Base-by-base conservation (phyloP, 2,329 filamentous ascomycete genomes). In the Fusarium sp. region DNA sequence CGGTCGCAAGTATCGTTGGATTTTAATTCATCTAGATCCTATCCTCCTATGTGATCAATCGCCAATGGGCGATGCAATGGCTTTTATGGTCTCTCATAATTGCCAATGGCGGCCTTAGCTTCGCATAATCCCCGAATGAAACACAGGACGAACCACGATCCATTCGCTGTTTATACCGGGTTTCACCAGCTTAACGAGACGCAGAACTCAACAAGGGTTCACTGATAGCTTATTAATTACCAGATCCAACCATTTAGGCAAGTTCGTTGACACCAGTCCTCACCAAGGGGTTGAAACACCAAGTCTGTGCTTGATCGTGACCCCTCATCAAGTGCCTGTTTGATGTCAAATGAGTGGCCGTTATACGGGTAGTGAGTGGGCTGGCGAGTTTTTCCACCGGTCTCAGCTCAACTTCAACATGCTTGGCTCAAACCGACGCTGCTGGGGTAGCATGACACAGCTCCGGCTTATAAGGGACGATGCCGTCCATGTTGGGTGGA, bases 241-340 rank as follows among this genome's bases (percentile, higher is more conserved):
- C 23, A 31, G 14, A 51, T 14, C 10, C 8, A 25, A 37, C 46
- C 43, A 42, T 43, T 45, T 42, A 14, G 36, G 31, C 17, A 40
- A 58, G 50, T 29, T 42, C 35, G 9, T 48, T 39, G 25, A 54
- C 41, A 58, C 65, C 48, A 56, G 42, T n/a, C 37, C 27, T 41
- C 52, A 57, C 61, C 49, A 17, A 54, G 67, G 63, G 40, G 60
- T 72, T 51, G 70, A 72, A 72, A 72, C 71, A 53, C 33, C 58
- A 58, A 49, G 56, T 50, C 70, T 59, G 51, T 55, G 58, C 50
- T 51, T 20, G 50, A 50, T 63, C 61, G 48, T 51, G 56, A 46
- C 51, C 51, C 56, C 64, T 70, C 69, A 52, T 56, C 63, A 53
- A 53, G 63, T 58, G 21, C 27, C 57, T 56, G 67, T 67, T 58